These are phyloP conservation scores for Dendrobium nobile DNA, from an alignment of 106 monocot genomes.

Conservation along the genomic window DNA sequence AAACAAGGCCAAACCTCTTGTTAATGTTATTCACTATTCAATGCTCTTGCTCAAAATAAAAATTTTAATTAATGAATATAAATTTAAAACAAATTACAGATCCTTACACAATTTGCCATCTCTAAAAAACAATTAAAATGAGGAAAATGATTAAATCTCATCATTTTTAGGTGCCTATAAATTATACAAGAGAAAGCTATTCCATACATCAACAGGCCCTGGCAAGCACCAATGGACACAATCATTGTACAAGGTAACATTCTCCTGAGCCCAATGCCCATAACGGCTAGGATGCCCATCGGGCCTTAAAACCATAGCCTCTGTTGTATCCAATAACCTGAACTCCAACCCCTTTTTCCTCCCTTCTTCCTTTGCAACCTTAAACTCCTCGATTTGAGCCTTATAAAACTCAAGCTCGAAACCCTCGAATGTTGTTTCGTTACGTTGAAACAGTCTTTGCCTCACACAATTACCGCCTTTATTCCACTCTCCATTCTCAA, in stretches of 20 bases:
- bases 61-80: background rate
- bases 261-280: constrained; percentile 16
- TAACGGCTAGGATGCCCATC: constrained; percentile 20
- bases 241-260: constrained; percentile 16
- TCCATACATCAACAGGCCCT: constrained; percentile 18
- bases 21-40: too few relatives aligned
- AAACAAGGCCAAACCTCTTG: too few relatives aligned
- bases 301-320: constrained; percentile 12
- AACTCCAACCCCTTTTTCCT: constrained; percentile 9
- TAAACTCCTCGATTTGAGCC: constrained; percentile 6
- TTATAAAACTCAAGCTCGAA: constrained; percentile 1
- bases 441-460: constrained; percentile 1
- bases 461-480: constrained; percentile 15
- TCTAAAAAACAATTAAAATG: too few relatives aligned
- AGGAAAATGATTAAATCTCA: too few relatives aligned
- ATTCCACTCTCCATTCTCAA: constrained; percentile 20
- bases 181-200: constrained; percentile 6
- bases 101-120: too few relatives aligned
- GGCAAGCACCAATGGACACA: constrained; percentile 40
- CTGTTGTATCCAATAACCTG: constrained; percentile 15
- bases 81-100: too few relatives aligned
- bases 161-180: background rate
- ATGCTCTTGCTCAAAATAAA: background rate
- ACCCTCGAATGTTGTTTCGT: background rate
- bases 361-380: background rate